Evolutionary conservation across 305 asterid species (phyloP).

Genomic region (Stenogyne calaminthoides): DNA sequence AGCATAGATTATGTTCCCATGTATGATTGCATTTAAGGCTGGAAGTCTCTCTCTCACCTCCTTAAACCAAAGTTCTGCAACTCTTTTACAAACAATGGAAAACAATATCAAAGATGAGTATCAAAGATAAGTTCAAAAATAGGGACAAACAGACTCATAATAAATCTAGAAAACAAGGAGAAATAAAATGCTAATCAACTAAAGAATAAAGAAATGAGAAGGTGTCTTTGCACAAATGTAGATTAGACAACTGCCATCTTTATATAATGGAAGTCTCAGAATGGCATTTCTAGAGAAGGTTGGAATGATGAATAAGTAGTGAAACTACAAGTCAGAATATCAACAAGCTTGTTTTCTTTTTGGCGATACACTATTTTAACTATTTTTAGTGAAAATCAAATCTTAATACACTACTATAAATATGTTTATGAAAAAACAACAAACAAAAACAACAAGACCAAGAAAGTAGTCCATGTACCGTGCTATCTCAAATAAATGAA

Average conservation of each 20-base stretch:
- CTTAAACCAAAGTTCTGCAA: slow-evolving; percentile 94
- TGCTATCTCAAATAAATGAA: not conserved
- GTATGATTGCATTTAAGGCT: slow-evolving; percentile 73
- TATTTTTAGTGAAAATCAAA: not conserved
- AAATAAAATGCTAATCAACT: slow-evolving; percentile 3
- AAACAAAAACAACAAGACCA: not conserved
- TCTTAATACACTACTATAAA: not conserved
- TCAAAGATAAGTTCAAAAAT: slow-evolving; percentile 7
- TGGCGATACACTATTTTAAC: not conserved
- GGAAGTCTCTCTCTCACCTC: slow-evolving; percentile 77
- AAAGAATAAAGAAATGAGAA: not conserved
- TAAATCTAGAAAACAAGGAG: slow-evolving; percentile 17
- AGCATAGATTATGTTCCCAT: slow-evolving; percentile 90
- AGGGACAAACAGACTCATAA: too few relatives aligned
- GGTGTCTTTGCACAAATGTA: not conserved
- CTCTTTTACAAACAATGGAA: slow-evolving; percentile 59
- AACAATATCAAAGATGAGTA: slow-evolving; percentile 38
- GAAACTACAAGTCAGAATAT: slow-evolving; percentile 14
- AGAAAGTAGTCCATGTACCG: slow-evolving; percentile 5
- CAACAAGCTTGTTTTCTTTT: slow-evolving; percentile 8
- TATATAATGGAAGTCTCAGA: slow-evolving; percentile 4
- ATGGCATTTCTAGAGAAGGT: not conserved
- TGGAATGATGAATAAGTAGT: not conserved
- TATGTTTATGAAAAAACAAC: slow-evolving; percentile 1
- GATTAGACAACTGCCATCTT: slow-evolving; percentile 7